phyloP scores from a whole-genome alignment of 2,329 filamentous ascomycete genomes.

The Fusarium foetens region DNA sequence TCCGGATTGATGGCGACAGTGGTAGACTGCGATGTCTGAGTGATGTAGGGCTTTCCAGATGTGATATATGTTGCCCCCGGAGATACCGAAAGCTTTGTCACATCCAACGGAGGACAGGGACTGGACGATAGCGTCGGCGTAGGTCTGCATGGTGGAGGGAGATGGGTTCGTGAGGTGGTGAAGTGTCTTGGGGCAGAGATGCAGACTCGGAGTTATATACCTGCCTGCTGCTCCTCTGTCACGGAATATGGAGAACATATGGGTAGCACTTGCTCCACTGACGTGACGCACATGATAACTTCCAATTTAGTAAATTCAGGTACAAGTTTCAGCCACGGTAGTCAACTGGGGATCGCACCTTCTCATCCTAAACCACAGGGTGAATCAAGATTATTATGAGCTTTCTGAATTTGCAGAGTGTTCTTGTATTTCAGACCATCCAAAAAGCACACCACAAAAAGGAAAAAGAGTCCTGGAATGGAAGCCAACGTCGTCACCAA shows the following conservation, averaged over 20 bases:
- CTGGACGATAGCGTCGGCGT: neutral
- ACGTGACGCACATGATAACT: too few species aligned
- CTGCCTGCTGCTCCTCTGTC: neutral
- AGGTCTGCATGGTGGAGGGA: neutral
- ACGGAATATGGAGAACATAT: too few species aligned
- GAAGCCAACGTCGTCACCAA: neutral
- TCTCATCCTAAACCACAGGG: neutral
- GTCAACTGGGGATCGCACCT: neutral
- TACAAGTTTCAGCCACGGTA: too few species aligned
- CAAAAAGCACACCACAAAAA: neutral
- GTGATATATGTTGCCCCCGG: neutral
- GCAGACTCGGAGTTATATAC: neutral
- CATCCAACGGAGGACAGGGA: neutral
- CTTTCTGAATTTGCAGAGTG: too few species aligned
- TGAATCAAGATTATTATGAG: too few species aligned
- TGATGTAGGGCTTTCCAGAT: neutral
- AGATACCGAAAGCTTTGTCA: neutral
- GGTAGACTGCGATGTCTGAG: neutral
- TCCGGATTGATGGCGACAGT: neutral
- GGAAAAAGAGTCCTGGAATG: neutral
- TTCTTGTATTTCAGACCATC: too few species aligned
- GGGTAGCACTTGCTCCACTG: too few species aligned
- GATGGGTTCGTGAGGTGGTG: neutral
- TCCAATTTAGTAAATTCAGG: neutral
- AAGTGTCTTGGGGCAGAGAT: too few species aligned